These are phyloP conservation scores for Exophiala phaeomuriformis DNA, from an alignment of 2,329 filamentous ascomycete genomes.

Conservation along the genomic window DNA sequence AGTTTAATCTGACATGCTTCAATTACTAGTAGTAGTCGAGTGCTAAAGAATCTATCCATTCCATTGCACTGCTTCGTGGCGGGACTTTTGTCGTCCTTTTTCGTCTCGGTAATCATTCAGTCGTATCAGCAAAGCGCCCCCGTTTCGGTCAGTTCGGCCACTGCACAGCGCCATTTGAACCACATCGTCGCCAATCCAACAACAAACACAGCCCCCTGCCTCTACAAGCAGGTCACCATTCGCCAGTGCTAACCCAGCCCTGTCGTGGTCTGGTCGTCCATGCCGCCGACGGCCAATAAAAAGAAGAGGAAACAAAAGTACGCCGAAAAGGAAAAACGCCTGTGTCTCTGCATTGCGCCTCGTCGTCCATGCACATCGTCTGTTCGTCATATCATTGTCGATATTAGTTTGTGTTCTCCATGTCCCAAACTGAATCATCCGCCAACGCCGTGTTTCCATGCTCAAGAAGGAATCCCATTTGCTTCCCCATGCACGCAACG, in stretches of 20 bases:
- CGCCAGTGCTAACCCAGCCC: not conserved
- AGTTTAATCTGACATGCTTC: too few relatives aligned
- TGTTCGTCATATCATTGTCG: constrained; percentile 2
- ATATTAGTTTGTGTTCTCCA: constrained; percentile 1
- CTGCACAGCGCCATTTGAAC: too few relatives aligned
- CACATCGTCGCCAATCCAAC: too few relatives aligned
- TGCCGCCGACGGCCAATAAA: not conserved
- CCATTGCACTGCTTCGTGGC: too few relatives aligned
- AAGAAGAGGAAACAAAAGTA: not conserved
- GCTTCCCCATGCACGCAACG: not conserved
- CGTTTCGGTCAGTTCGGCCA: too few relatives aligned
- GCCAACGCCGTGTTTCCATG: not conserved
- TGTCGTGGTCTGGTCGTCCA: not conserved
- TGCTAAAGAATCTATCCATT: too few relatives aligned
- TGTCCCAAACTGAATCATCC: not conserved
- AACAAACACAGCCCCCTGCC: too few relatives aligned
- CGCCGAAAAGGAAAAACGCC: not conserved
- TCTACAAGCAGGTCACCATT: not conserved
- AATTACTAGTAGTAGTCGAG: too few relatives aligned
- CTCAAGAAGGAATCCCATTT: not conserved
- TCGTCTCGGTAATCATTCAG: too few relatives aligned
- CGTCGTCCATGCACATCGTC: constrained; percentile 3
- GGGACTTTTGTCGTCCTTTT: too few relatives aligned
- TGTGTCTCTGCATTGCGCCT: not conserved
- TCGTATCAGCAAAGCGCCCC: too few relatives aligned